phyloP scores from a whole-genome alignment of 164 flowering plant genomes.

The Protea cynaroides region DNA sequence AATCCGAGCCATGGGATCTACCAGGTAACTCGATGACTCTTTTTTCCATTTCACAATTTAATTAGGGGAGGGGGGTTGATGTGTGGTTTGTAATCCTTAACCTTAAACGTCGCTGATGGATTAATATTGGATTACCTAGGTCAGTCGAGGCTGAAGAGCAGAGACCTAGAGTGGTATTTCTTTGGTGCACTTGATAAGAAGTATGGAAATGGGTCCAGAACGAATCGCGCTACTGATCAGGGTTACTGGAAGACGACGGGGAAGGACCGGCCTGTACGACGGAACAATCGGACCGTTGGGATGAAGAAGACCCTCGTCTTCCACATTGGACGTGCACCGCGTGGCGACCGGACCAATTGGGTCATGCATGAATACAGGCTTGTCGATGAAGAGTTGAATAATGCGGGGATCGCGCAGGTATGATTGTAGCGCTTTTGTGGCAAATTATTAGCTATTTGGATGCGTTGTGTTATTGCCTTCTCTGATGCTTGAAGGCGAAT shows the following conservation, averaged over 20 bases:
- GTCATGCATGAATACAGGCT: conserved; percentile 82
- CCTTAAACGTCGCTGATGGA: neutral
- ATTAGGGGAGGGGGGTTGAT: no score
- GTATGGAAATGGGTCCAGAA: conserved; percentile 57
- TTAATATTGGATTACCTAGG: conserved; percentile 21
- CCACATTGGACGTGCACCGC: conserved; percentile 71
- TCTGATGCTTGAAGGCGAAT: neutral
- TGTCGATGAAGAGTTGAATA: conserved; percentile 40
- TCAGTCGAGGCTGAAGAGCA: conserved; percentile 48
- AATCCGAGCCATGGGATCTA: conserved; percentile 68
- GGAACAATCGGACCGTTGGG: conserved; percentile 35
- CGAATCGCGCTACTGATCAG: conserved; percentile 57
- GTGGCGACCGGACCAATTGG: conserved; percentile 71
- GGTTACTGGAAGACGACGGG: conserved; percentile 97
- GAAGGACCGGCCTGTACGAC: conserved; percentile 48
- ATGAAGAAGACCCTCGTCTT: conserved; percentile 82
- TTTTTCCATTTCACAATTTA: neutral
- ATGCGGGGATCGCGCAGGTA: conserved; percentile 43
- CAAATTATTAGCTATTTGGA: no score
- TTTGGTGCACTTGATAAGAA: conserved; percentile 69
- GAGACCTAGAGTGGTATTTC: conserved; percentile 84
- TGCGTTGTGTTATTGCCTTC: neutral
- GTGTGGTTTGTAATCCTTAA: no score
- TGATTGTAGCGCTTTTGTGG: no score
- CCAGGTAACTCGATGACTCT: conserved; percentile 29